Base-by-base conservation (phyloP, 2,329 filamentous ascomycete genomes). In the Penicillium sp. region DNA sequence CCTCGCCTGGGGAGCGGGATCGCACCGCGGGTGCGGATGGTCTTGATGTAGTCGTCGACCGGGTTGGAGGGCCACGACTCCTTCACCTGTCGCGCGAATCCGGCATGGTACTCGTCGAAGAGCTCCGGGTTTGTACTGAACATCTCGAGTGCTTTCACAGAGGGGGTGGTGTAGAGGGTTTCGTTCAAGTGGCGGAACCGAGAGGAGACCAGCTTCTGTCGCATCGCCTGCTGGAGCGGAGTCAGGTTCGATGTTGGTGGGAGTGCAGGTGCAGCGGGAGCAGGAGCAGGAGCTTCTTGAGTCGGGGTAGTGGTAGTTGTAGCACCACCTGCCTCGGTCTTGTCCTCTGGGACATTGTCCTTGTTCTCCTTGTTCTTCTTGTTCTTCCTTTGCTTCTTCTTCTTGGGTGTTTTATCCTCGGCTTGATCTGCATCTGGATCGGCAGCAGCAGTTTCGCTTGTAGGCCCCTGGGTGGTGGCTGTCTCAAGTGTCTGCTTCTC, bases 141-240 rank as follows among this genome's bases (percentile, higher is more conserved):
- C 24, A 97, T 85, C 49, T 82, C 78, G 65, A 94, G 85, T n/a
- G 94, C 89, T 62, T 94, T 86, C 35, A 81, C 80, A 0, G 94
- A 99, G 1, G 92, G 90, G 8, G 88, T 90, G 5, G 93, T 97
- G 78, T 99, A 99, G 14, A 99, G 86, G 0, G 91, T 93, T 78
- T 99, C 89, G 74, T 99, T 99, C 59, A 99, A 86, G 75, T 97
- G 92, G 61, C 94, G 91, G 83, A 99, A 99, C 56, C 94, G 92
- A 1, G 94, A 92, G 10, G 92, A 95, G 60, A 96, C 83, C 61
- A 99, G 86, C 79, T 99, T 99, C 70, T 92, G 88, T 59, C 90
- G 88, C 94, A 99, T 99, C 4, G 90, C 87, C 53, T 89, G 86
- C 80, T 99, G 94, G 55, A 99, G 86, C 4, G 94, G 92, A 1